Evolutionary conservation across 306 rosid genomes (phyloP).

Genomic region (Prunus kanzakura): DNA sequence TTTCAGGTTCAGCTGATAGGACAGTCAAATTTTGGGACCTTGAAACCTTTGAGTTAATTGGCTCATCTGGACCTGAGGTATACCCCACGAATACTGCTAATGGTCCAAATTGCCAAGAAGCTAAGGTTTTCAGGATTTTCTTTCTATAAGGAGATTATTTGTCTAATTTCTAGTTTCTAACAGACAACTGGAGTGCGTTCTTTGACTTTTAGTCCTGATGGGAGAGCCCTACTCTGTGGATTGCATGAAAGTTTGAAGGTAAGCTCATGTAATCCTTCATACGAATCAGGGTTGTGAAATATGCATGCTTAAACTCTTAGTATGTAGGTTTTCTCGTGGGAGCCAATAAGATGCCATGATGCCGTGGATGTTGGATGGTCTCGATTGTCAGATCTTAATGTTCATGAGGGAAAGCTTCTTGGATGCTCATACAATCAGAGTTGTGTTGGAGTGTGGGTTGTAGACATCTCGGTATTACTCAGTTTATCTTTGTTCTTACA

Average conservation of each 20-base stretch:
- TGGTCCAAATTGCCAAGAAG: slow-evolving; percentile 4
- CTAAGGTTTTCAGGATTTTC: background rate
- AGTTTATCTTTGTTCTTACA: slow-evolving; percentile 5
- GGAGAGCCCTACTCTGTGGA: slow-evolving; percentile 95
- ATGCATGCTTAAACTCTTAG: slow-evolving; percentile 6
- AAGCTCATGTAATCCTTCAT: slow-evolving; percentile 25
- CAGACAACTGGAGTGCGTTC: slow-evolving; percentile 97
- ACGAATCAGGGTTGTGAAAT: slow-evolving; percentile 20
- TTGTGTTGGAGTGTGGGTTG: slow-evolving; percentile 99
- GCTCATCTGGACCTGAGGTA: slow-evolving; percentile 99
- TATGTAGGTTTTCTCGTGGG: slow-evolving; percentile 90
- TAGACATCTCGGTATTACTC: slow-evolving; percentile 82
- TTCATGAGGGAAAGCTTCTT: slow-evolving; percentile 98
- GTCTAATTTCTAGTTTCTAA: slow-evolving; percentile 15
- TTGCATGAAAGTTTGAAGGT: slow-evolving; percentile 98
- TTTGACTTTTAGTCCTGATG: slow-evolving; percentile 88
- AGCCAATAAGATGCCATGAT: slow-evolving; percentile 90
- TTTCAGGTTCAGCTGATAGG: slow-evolving; percentile 89
- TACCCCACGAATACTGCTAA: slow-evolving; percentile 21
- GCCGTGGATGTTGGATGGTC: slow-evolving; percentile 98
- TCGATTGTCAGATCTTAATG: slow-evolving; percentile 87
- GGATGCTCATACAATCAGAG: slow-evolving; percentile 98
- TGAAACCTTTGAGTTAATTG: slow-evolving; percentile 98
- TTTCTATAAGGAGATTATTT: slow-evolving; percentile 1
- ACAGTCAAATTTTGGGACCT: slow-evolving; percentile 99